phyloP scores from a whole-genome alignment of 192 early-diverging fungal genomes.

The Mortierella alpina region DNA sequence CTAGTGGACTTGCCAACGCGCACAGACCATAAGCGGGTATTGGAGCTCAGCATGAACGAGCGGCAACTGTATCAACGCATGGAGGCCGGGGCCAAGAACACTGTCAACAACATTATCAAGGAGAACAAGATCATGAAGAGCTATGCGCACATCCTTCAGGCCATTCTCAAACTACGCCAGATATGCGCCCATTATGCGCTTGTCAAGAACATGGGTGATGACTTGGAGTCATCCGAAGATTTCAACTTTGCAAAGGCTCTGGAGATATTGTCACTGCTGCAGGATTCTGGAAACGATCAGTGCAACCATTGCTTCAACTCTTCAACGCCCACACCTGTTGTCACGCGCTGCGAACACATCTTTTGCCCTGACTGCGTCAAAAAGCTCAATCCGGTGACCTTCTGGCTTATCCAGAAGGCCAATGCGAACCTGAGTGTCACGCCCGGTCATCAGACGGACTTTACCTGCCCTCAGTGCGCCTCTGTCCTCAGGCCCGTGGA shows the following conservation, averaged over 20 bases:
- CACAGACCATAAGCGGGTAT: constrained; percentile 63
- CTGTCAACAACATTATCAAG: constrained; percentile 64
- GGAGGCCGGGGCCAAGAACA: constrained; percentile 69
- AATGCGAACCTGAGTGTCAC: constrained; percentile 32
- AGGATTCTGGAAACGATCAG: constrained; percentile 53
- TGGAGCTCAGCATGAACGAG: constrained; percentile 74
- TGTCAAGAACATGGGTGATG: constrained; percentile 39
- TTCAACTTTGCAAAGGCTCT: constrained; percentile 38
- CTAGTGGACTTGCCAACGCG: constrained; percentile 84
- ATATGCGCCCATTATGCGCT: constrained; percentile 54
- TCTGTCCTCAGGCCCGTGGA: constrained; percentile 42
- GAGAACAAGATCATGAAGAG: constrained; percentile 74
- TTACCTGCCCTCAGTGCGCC: constrained; percentile 60
- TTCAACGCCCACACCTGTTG: constrained; percentile 27
- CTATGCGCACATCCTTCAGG: constrained; percentile 75
- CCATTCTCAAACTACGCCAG: constrained; percentile 57
- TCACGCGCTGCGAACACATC: constrained; percentile 53
- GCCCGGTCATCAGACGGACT: constrained; percentile 30
- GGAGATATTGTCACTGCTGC: constrained; percentile 38
- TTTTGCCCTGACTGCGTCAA: constrained; percentile 56
- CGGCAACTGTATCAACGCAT: constrained; percentile 77
- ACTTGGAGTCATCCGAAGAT: constrained; percentile 19
- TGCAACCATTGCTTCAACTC: constrained; percentile 46
- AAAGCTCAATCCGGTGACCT: constrained; percentile 39
- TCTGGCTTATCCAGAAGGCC: constrained; percentile 29